Base-by-base conservation (phyloP, 129 eudicot species). In the Flaveria brownii region DNA sequence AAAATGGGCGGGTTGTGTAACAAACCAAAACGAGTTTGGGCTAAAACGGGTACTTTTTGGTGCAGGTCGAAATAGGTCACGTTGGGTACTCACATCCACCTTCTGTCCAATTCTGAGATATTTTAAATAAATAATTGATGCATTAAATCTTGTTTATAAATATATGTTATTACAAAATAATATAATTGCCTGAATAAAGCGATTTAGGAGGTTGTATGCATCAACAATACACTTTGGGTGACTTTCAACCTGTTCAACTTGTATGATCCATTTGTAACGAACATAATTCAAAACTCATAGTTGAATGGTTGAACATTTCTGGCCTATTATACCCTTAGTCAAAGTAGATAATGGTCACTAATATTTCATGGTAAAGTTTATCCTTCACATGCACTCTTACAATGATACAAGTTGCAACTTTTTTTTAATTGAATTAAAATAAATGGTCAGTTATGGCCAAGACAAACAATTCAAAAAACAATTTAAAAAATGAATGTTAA, bases 361-460 rank as follows among this genome's bases (percentile, higher is more conserved):
- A 26, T n/a, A 5, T 39, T n/a, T 39, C 26, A 17, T 66, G 50
- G 57, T 71, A 30, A 71, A 57, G 57, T 52, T 52, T 51, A 52
- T 39, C 41, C 15, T 46, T 73, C 26, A 7, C 66, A 72, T 55
- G 77, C 77, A 72, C 49, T 73, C 77, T 60, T 10, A 13, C 36
- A 60, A 73, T 72, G 64, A 12, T 71, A 72, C 10, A 12, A 72
- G 57, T 52, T n/a, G 20, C 65, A 2, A 54, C 17, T 15, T 52
- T 28, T 54, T 54, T 43, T 30, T 54, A 30, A 30, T 30, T 30
- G 36, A 30, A 30, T 30, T 30, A 30, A 30, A 4, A 30, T 30
- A 30, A 30, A 30, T 36, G 7, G 41, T 36, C 41, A 36, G 41
- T 36, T 36, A 4, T 36, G 41, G 41, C 7, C 41, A 36, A 36